Conservation (phyloP, 768 basidiomycete genomes). For the Lentinus brumalis region DNA sequence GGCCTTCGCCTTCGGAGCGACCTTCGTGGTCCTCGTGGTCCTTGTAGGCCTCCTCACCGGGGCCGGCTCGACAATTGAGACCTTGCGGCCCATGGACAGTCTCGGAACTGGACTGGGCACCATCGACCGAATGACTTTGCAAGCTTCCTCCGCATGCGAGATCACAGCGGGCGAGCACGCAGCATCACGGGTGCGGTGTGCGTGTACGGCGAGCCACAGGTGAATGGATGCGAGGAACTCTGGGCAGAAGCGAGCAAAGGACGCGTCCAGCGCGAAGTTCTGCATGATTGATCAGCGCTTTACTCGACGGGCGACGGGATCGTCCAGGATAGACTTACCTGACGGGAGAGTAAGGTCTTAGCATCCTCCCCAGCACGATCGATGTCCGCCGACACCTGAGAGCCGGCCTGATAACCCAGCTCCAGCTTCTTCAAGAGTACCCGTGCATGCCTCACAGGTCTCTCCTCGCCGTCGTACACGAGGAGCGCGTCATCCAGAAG, state of each 20-base stretch:
- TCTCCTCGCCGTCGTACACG: conserved; percentile 48
- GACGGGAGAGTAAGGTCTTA: conserved; percentile 39
- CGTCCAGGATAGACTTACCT: conserved; percentile 40
- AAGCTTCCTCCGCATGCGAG: conserved; percentile 56
- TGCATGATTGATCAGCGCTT: conserved; percentile 12
- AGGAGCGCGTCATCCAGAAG: conserved; percentile 52
- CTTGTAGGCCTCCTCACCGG: conserved; percentile 8
- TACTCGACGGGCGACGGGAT: neutral
- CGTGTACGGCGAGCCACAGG: conserved; percentile 72
- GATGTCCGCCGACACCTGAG: conserved; percentile 22
- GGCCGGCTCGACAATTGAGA: neutral
- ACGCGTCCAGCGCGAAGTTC: conserved; percentile 33
- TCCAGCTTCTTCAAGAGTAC: conserved; percentile 58
- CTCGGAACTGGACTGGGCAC: conserved; percentile 23
- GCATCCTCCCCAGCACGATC: conserved; percentile 36
- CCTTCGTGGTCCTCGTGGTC: neutral
- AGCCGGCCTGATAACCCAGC: conserved; percentile 43
- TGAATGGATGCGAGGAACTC: conserved; percentile 60
- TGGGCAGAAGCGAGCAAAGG: conserved; percentile 30
- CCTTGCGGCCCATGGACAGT: conserved; percentile 12
- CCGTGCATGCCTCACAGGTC: conserved; percentile 63
- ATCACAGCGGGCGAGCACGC: conserved; percentile 49
- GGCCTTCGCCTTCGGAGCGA: conserved; percentile 12
- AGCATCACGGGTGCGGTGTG: conserved; percentile 53
- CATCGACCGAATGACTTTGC: conserved; percentile 45